Base-by-base conservation (phyloP, 345 rosid species). In the Adansonia digitata region DNA sequence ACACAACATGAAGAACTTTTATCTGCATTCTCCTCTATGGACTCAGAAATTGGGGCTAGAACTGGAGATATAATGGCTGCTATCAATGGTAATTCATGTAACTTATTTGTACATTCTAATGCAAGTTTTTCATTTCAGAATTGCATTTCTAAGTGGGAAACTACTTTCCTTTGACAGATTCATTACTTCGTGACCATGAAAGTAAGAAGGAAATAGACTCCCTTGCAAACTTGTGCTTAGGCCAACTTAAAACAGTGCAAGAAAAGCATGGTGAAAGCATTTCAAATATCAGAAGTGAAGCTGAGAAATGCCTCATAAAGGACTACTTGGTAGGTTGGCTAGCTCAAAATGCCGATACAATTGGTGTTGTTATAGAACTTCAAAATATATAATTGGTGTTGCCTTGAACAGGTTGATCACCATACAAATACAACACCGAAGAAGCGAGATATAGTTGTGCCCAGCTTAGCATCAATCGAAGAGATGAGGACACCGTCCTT, bases 381-480 rank as follows among this genome's bases (percentile, higher is more conserved):
- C n/a, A 6, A 42, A 48, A 5, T 15, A 60, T 51, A 13, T 18
- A 15, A 20, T 17, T 43, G n/a, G 31, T 51, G 12, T 66, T 51
- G 27, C 9, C 9, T 6, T 35, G 74, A 68, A 49, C 86, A 92
- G 97, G 88, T 91, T 64, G 97, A 91, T 78, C 79, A 86, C 71
- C 79, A 76, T 22, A 81, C 83, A 10, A 70, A 78, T 62, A 55
- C 86, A 69, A 82, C 82, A 18, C 94, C 92, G 14, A 82, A 86
- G 81, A 91, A 82, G 79, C 85, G 87, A 61, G 77, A 18, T 11
- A 85, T 88, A 60, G 11, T 29, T n/a, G 92, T 89, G 62, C 97
- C 98, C 2, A 88, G 90, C 85, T 67, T 87, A 77, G 84, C 81
- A 10, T 88, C 92, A 71, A 91, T 92, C 2, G 97, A 92, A 76